Percentiles rank a stretch among this genome's conserved stretches.
These are phyloP conservation scores for Metarhizium sp. DNA, from an alignment of 2,329 filamentous ascomycete species.

Conservation along the genomic window DNA sequence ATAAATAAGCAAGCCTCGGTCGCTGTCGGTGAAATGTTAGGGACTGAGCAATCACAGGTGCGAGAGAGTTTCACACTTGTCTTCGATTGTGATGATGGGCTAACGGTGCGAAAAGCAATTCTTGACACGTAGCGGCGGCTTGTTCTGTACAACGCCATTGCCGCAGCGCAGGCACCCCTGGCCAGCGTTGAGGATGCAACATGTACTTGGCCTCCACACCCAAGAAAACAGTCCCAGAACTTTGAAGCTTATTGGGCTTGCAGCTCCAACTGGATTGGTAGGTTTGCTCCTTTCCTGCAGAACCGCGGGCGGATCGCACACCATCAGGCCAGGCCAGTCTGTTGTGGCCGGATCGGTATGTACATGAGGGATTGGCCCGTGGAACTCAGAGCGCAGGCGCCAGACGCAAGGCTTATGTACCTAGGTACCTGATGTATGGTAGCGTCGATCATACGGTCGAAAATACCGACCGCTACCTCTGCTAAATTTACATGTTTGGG, in stretches of 20 bases:
- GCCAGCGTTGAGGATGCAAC: not conserved
- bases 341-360: too few species aligned
- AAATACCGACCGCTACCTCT: not conserved
- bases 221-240: not conserved
- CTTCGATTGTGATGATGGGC: not conserved
- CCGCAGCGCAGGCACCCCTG: not conserved
- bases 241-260: not conserved
- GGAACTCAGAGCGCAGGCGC: too few species aligned
- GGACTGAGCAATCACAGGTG: not conserved
- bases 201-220: not conserved
- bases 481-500: not conserved
- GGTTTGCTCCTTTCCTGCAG: not conserved
- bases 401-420: too few species aligned
- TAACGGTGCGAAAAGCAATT: not conserved
- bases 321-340: not conserved
- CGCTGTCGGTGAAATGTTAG: conserved; percentile 5
- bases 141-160: too few species aligned
- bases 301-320: not conserved
- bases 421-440: too few species aligned
- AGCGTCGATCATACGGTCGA: too few species aligned
- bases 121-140: not conserved
- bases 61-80: too few species aligned
- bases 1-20: not conserved
- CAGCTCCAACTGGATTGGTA: not conserved
- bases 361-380: too few species aligned